Base-by-base conservation (phyloP, 441 rosid species). In the Sinapis alba region DNA sequence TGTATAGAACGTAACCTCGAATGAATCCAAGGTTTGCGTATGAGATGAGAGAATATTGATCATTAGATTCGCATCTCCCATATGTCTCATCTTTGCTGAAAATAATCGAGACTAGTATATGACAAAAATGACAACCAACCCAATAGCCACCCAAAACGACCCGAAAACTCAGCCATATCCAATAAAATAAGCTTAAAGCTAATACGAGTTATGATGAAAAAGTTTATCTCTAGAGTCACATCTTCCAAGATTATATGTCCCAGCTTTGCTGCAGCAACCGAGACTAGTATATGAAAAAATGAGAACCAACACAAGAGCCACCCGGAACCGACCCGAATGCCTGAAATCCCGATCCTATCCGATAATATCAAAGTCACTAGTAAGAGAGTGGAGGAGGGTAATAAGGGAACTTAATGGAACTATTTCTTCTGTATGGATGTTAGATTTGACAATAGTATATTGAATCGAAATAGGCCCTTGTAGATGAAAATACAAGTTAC, bases 401-500 rank as follows among this genome's bases (percentile, higher is more conserved):
- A 6, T 38, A 38, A 12, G 15, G 15, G n/a, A 38, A 9, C 41
- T 6, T 7, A 30, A 30, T 30, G 36, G 10, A 34, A 38, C 45
- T 38, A 38, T 38, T 11, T 38, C 45, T 38, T 38, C 45, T 38
- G 20, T 47, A 6, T 47, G 57, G 10, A 19, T 50, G 57, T 51
- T 51, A 51, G 24, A 16, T 51, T 11, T 63, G 63, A n/a, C 4
- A 51, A 1, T 34, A 5, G 23, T 47, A 50, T 30, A 74, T 45
- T n/a, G 26, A 57, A 43, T 20, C 26, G 50, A 67, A 57, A 50
- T 28, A 51, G 53, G 32, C 62, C 15, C 43, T 10, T 24, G 62
- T 60, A 60, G 54, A 68, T 61, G 28, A 9, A 30, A 18, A 61
- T 61, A 36, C 1, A 65, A 38, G 73, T 68, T 61, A 51, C 78